Conservation (phyloP, 352 stramenopile species). For the Globisporangium yorkense region DNA sequence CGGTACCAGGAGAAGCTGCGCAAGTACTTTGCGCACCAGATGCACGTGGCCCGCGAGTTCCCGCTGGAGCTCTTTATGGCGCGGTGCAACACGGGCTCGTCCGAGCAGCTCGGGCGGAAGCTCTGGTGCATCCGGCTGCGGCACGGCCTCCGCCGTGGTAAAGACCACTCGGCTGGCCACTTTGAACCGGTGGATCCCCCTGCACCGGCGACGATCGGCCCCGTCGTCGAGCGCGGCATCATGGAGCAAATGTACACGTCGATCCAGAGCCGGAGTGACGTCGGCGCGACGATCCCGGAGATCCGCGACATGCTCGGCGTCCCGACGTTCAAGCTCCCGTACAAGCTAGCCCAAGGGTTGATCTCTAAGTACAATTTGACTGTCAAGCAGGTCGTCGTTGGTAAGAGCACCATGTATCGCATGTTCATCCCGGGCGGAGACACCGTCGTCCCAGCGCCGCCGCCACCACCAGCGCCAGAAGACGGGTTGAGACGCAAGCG, state of each 20-base stretch:
- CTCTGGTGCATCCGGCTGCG: slow-evolving; percentile 72
- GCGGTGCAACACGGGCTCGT: slow-evolving; percentile 51
- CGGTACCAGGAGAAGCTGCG: slow-evolving; percentile 74
- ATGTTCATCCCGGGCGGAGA: slow-evolving; percentile 49
- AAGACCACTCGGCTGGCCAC: slow-evolving; percentile 13
- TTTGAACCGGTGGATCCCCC: slow-evolving; percentile 16
- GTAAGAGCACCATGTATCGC: slow-evolving; percentile 81
- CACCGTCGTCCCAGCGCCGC: neutral
- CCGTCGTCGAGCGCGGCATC: slow-evolving; percentile 63
- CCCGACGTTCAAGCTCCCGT: slow-evolving; percentile 79
- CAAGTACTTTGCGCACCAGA: slow-evolving; percentile 80
- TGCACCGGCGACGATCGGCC: slow-evolving; percentile 12
- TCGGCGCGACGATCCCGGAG: slow-evolving; percentile 71
- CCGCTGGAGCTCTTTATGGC: slow-evolving; percentile 80
- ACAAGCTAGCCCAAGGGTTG: slow-evolving; percentile 71
- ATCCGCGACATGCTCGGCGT: slow-evolving; percentile 72
- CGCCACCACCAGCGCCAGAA: neutral
- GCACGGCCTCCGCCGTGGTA: slow-evolving; percentile 6
- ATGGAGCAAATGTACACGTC: slow-evolving; percentile 75
- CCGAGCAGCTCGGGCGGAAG: slow-evolving; percentile 57
- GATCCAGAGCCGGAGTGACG: slow-evolving; percentile 41
- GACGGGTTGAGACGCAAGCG: neutral
- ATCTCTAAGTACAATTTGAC: slow-evolving; percentile 78
- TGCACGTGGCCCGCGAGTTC: slow-evolving; percentile 44
- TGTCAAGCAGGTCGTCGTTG: slow-evolving; percentile 70